Evolutionary conservation across 352 stramenopile genomes (phyloP), one percentile per base, ranked within the genome.

Genomic region (Phytophthora pistaciae): DNA sequence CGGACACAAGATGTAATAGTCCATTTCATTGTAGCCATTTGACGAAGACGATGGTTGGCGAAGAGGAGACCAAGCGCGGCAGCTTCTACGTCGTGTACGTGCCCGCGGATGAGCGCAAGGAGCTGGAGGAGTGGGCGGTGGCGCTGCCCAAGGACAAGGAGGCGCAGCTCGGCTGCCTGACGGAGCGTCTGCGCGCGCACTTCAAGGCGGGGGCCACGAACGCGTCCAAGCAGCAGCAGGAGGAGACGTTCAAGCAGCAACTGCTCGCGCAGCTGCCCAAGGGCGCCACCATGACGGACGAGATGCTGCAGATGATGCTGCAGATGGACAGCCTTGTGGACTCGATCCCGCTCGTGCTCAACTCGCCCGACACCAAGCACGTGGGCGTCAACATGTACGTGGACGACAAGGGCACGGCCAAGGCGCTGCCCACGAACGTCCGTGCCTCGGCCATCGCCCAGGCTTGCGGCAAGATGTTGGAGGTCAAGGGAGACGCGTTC

Each of bases 301-400:
- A 90, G 40, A 94, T 95, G 87, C 74, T 96, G 55, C 72, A 92
- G 58, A 96, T 95, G 86, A 93, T 96, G 86, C 60, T 95, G 25
- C 84, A 93, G 77, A 96, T 96, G 89, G 89, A 96, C 65, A 94
- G 85, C 50, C 80, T 96, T 11, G 90, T 96, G 66, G 91, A 97
- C 67, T 94, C 91, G 52, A 83, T 97, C 23, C 87, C 90, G n/a
- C 80, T 97, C 23, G 82, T 96, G 64, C 77, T 93, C 60, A 97
- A 97, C 79, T 89, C 84, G 55, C 75, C 76, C 33, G 85, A 84
- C 3, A 83, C 87, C 31, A 68, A 78, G 50, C 84, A 95, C 72
- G 72, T 97, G 14, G 89, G 88, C 18, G 62, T 97, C 50, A 97
- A 96, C 72, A 90, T 97, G 84, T 97, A 97, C 68, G 91, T 97